These are phyloP conservation scores for Suillus ampliporus DNA, from an alignment of 768 basidiomycete species.

Conservation along the genomic window DNA sequence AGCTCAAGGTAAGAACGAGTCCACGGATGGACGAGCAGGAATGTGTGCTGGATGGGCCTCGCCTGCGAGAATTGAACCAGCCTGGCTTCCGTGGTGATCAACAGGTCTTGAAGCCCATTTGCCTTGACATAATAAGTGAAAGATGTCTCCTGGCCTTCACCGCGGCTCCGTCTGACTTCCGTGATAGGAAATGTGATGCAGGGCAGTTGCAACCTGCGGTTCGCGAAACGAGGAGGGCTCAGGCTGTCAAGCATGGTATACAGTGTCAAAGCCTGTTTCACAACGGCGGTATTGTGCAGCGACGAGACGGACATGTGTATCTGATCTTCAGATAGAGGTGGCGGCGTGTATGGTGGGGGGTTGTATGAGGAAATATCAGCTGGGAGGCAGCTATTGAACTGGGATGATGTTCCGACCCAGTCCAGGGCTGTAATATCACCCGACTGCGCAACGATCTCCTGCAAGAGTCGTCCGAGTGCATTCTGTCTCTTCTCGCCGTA, in stretches of 20 bases:
- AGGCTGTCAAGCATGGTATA: neutral
- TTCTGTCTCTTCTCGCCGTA: neutral
- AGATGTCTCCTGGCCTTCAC: neutral
- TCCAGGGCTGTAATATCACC: conserved; percentile 21
- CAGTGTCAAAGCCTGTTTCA: neutral
- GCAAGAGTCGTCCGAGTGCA: conserved; percentile 12
- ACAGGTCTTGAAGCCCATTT: neutral
- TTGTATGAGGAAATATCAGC: conserved; percentile 21
- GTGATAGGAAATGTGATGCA: neutral
- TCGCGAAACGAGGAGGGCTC: neutral
- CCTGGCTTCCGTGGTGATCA: neutral
- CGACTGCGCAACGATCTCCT: conserved; percentile 14
- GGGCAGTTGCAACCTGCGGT: neutral
- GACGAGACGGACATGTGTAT: neutral
- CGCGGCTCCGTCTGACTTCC: neutral
- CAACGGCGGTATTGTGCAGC: neutral
- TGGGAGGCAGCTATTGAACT: conserved; percentile 23
- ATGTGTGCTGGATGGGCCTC: neutral
- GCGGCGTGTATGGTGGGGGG: conserved; percentile 36
- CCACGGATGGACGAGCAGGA: neutral
- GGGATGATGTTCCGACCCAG: conserved; percentile 23
- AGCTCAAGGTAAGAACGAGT: neutral
- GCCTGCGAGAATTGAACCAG: neutral
- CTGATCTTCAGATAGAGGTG: neutral
- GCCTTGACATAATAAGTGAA: neutral